Evolutionary conservation across 176 grass and related monocot genomes (phyloP), one percentile per base, ranked within the genome.

Genomic region (Musa schizocarpa): DNA sequence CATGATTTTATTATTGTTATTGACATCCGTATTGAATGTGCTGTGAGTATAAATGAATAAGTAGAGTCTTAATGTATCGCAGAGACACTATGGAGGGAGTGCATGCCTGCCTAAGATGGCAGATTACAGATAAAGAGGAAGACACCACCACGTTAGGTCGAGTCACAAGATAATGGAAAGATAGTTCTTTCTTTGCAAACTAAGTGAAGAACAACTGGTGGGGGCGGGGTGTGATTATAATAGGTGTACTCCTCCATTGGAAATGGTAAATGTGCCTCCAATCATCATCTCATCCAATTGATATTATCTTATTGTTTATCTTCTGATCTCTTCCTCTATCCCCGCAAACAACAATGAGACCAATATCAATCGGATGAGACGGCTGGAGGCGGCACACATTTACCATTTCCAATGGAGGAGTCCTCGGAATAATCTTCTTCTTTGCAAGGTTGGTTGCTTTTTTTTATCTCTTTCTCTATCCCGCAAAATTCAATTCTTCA

Each of bases 31-130:
- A 6, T 23, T 24, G 9, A 22, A 22, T 69, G 26, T n/a, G n/a
- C n/a, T n/a, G n/a, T 13, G 78, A 52, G 78, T 89, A 89, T 69
- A 92, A 81, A 84, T 89, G 86, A 9, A 92, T 73, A 62, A 92
- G 83, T 52, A 92, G 73, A 86, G 24, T 92, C 89, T 77, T 92
- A 74, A 86, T 92, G 9, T 86, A 80, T 24, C 81, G 79, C 65
- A 81, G 86, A 24, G 68, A 72, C 26, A 89, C 81, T 29, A 92
- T 86, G 16, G 89, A 89, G 82, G 12, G 89, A 89, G 82, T 92
- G 89, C 86, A 92, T 92, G n/a, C 86, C 86, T 92, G n/a, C 86
- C 86, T 3, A 92, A 81, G 69, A 92, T 92, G 22, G 86, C 86
- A n/a, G 86, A 92, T 86, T 82, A 78, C 56, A 76, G 48, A 76